Evolutionary conservation across 495 filamentous ascomycete genomes (phyloP).

Genomic region (Penicillium tannophilum): DNA sequence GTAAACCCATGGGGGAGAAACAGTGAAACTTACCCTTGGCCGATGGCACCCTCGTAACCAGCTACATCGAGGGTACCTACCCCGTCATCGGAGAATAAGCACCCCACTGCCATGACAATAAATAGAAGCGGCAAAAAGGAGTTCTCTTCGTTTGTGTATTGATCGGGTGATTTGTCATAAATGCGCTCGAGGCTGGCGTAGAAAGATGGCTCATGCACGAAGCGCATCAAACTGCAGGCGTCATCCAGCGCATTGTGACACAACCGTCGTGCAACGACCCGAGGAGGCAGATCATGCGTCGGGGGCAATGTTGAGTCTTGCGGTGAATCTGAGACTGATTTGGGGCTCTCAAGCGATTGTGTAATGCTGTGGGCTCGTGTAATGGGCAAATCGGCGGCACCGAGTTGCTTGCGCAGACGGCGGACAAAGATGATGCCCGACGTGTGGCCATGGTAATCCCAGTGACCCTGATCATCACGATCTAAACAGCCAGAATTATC

Average conservation of each 20-base stretch:
- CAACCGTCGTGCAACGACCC: constrained; percentile 64
- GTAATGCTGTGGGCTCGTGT: constrained; percentile 38
- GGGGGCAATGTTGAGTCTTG: constrained; percentile 53
- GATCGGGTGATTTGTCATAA: constrained; percentile 70
- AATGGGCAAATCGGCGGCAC: constrained; percentile 53
- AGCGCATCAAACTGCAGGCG: constrained; percentile 78
- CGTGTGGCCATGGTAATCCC: constrained; percentile 93
- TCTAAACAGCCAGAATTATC: constrained; percentile 86
- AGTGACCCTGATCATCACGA: constrained; percentile 86
- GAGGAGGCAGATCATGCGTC: constrained; percentile 70
- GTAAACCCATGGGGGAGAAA: background rate
- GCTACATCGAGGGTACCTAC: constrained; percentile 47
- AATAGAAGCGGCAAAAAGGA: constrained; percentile 84
- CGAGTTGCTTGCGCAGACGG: constrained; percentile 83
- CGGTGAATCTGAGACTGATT: constrained; percentile 63
- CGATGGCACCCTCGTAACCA: constrained; percentile 72
- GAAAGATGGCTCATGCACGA: constrained; percentile 89
- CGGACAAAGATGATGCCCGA: constrained; percentile 87
- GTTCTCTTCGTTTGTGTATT: constrained; percentile 73
- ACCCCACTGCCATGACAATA: constrained; percentile 80
- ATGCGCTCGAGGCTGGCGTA: constrained; percentile 75
- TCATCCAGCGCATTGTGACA: constrained; percentile 80
- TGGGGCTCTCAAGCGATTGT: constrained; percentile 72
- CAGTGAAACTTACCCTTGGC: constrained; percentile 68
- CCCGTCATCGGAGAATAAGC: constrained; percentile 68